These are phyloP conservation scores for Diaporthe humulicola DNA, from an alignment of 2,329 filamentous ascomycete genomes.

Conservation along the genomic window DNA sequence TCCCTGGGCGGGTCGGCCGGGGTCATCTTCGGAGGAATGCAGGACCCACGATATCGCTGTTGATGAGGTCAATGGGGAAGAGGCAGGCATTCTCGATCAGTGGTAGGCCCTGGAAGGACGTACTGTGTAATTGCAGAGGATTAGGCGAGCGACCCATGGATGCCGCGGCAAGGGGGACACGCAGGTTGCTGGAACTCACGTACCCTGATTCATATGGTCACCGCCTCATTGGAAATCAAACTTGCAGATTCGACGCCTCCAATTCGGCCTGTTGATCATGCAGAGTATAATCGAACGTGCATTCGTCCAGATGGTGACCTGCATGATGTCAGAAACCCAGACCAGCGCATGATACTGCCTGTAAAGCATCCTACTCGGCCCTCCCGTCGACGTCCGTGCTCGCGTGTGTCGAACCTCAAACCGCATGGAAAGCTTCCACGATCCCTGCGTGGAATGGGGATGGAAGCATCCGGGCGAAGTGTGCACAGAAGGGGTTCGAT, in stretches of 20 bases:
- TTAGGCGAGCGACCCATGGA: constrained; percentile 28
- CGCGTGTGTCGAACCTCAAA: constrained; percentile 31
- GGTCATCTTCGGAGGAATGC: constrained; percentile 19
- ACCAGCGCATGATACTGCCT: constrained; percentile 17
- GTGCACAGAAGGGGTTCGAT: constrained; percentile 16
- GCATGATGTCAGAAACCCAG: constrained; percentile 28
- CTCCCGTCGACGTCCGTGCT: constrained; percentile 27
- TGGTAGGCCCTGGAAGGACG: constrained; percentile 13
- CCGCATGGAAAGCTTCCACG: constrained; percentile 39
- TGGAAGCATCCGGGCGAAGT: constrained; percentile 32
- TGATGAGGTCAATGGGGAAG: constrained; percentile 18
- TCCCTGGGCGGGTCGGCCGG: constrained; percentile 7
- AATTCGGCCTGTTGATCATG: constrained; percentile 10
- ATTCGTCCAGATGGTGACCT: constrained; percentile 7
- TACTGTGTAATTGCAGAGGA: constrained; percentile 30
- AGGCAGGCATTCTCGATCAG: constrained; percentile 17
- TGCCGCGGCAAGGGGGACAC: constrained; percentile 28
- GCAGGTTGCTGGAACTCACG: background rate
- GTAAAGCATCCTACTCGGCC: constrained; percentile 32
- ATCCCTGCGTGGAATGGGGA: constrained; percentile 46
- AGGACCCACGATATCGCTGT: constrained; percentile 5
- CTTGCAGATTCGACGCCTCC: constrained; percentile 4
- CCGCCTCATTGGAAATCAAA: constrained; percentile 18
- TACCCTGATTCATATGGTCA: constrained; percentile 18
- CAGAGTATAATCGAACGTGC: constrained; percentile 25